These are phyloP conservation scores for Telfairia occidentalis DNA, from an alignment of 331 rosid genomes.

Conservation along the genomic window DNA sequence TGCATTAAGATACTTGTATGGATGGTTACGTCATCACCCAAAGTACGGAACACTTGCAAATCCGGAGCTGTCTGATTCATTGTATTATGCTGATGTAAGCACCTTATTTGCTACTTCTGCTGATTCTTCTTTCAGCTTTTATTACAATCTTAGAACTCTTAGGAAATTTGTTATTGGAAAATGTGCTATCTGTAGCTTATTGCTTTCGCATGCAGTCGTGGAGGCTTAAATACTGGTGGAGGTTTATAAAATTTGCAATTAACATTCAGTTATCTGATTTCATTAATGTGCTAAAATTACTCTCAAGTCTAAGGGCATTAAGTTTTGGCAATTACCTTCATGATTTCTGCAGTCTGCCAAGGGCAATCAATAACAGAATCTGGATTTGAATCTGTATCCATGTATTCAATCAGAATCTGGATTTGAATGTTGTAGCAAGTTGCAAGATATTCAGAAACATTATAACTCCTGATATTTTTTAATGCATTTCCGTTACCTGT, in stretches of 20 bases:
- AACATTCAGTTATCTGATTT: constrained; percentile 6
- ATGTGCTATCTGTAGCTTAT: not conserved
- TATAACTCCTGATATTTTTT: not conserved
- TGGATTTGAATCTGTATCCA: not conserved
- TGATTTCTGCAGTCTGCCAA: not conserved
- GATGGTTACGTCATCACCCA: constrained; percentile 82
- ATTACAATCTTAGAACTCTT: not conserved
- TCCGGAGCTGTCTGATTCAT: constrained; percentile 63
- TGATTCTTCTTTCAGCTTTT: not conserved
- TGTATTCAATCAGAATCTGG: not conserved
- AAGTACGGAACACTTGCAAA: constrained; percentile 70
- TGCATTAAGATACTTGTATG: constrained; percentile 76
- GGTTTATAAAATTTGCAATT: not conserved
- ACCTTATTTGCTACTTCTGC: constrained; percentile 6
- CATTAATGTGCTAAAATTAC: not conserved
- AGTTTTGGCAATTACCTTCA: not conserved
- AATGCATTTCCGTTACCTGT: not conserved
- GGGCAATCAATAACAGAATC: not conserved
- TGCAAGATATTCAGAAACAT: not conserved
- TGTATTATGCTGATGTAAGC: constrained; percentile 88
- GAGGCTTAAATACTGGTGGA: not conserved
- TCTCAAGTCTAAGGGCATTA: not conserved
- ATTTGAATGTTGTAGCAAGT: not conserved
- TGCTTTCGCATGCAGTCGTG: not conserved
- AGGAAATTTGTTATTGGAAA: not conserved